Base-by-base conservation (phyloP, 192 early-diverging fungal species). In the Obelidium mucronatum region DNA sequence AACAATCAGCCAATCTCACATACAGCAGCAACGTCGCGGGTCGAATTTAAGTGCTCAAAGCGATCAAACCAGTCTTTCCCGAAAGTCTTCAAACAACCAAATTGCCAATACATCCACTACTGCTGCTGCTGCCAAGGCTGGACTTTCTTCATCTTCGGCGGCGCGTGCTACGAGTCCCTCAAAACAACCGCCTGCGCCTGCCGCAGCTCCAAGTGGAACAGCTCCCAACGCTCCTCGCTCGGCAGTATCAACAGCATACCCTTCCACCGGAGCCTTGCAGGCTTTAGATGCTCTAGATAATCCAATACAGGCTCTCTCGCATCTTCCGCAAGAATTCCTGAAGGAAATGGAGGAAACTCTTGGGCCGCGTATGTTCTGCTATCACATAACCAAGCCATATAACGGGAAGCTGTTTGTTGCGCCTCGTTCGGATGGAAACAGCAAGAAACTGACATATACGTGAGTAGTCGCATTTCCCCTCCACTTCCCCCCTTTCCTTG, bases 281-380 rank as follows among this genome's bases (percentile, higher is more conserved):
- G 58, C 73, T 19, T 58, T 76, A 22, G 74, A 76, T 36, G 74
- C 74, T 15, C 48, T 63, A 4, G 63, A 67, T 40, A 11, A 56
- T 11, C 63, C 64, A 22, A 56, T 76, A 1, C 74, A 62, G 4
- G 64, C 40, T 2, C 64, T 76, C 35, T 22, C 36, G 22, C 5
- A 67, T 33, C 36, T 76, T 6, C 74, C 74, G 30, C 74, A 66
- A 28, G 33, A 40, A 4, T 76, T 76, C 40, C 51, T 76, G 31
- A 66, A 56, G 37, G 74, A 52, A 22, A 35, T 67, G 26, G 51
- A 55, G 36, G 61, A 56, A 19, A 22, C 54, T 3, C 67, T 76
- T 40, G 53, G 54, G 13, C 62, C 36, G 5, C 69, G 69, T 34
- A 36, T 26, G n/a, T 56, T 76, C 26, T 63, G 61, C 34, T 76